A percentile compares a stretch with the other conserved stretches of the same genome.
These are phyloP conservation scores for Podila clonocystis DNA, from an alignment of 192 early-diverging fungal species.

Conservation along the genomic window DNA sequence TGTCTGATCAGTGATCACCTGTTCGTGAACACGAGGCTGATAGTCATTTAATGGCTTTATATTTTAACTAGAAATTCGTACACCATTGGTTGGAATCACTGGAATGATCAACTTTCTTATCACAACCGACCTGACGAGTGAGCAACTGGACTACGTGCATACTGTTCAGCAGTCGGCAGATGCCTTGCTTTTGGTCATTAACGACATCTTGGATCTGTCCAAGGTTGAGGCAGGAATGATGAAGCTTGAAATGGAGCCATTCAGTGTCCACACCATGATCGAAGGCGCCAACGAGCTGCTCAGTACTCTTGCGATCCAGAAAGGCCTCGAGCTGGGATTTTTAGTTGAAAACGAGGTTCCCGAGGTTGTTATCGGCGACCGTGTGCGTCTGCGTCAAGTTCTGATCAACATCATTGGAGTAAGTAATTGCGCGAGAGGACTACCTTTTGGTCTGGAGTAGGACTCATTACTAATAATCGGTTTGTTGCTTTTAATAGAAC, in stretches of 20 bases:
- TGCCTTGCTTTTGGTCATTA: conserved; percentile 81
- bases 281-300: conserved; percentile 80
- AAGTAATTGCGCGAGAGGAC: conserved; percentile 18
- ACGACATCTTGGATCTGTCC: conserved; percentile 86
- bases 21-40: background rate
- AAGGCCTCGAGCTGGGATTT: conserved; percentile 72
- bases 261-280: conserved; percentile 67
- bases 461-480: background rate
- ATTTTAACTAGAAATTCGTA: conserved; percentile 70
- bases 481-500: conserved; percentile 58
- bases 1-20: background rate
- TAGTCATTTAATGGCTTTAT: background rate
- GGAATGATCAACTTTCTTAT: conserved; percentile 80
- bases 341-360: conserved; percentile 79
- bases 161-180: conserved; percentile 81
- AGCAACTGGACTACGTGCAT: conserved; percentile 83
- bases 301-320: conserved; percentile 76
- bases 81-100: conserved; percentile 84
- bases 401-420: conserved; percentile 82
- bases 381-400: conserved; percentile 79
- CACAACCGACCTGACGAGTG: conserved; percentile 78
- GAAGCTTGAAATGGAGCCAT: conserved; percentile 78
- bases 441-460: too few species aligned
- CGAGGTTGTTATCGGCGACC: conserved; percentile 76
- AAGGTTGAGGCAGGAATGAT: conserved; percentile 89